Base-by-base conservation (phyloP, 1,284 basidiomycete genomes). In the Ganoderma leucocontextum region DNA sequence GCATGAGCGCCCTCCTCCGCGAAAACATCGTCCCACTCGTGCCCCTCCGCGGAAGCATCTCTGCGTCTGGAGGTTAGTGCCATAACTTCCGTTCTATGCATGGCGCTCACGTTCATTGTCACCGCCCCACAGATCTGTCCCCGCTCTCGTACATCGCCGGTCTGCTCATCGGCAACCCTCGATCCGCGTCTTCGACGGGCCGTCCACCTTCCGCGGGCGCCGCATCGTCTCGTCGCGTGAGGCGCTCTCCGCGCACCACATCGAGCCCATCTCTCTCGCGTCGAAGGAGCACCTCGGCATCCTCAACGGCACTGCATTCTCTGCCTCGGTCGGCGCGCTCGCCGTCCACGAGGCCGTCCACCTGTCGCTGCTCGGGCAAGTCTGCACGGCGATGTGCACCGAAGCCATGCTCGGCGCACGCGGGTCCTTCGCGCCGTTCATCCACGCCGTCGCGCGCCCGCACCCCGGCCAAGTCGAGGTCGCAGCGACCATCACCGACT, bases 101-200 rank as follows among this genome's bases (percentile, higher is more conserved):
- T 38, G 3, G 38, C 15, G 64, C 58, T 41, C 38, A 60, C 55
- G 25, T 35, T 29, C 9, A 6, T 17, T 41, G 17, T 62, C 47
- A 22, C 47, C 1, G 7, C 12, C n/a, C 42, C 42, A 10, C 67
- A 92, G 91, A 94, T 79, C 81, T 94, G 36, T 87, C 89, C 7
- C 91, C 94, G n/a, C 83, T 96, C 10, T 93, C 92, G 0, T 96
- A 96, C 78, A 90, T 96, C 67, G 95, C 95, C 4, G 93, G 91
- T 12, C 86, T 89, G 58, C 81, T 96, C 53, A 90, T 89, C 63
- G 94, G 92, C 6, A 94, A 94, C 76, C 91, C 1, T 88, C 91
- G n/a, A 91, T 95, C 68, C 87, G 89, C 33, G 91, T 91, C 55
- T 94, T 90, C 72, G 86, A 89, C 69, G 89, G 89, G 9, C 84